Evolutionary conservation across 176 grass and related monocot genomes (phyloP), one percentile per base, ranked within the genome.

Genomic region (Themeda triandra): DNA sequence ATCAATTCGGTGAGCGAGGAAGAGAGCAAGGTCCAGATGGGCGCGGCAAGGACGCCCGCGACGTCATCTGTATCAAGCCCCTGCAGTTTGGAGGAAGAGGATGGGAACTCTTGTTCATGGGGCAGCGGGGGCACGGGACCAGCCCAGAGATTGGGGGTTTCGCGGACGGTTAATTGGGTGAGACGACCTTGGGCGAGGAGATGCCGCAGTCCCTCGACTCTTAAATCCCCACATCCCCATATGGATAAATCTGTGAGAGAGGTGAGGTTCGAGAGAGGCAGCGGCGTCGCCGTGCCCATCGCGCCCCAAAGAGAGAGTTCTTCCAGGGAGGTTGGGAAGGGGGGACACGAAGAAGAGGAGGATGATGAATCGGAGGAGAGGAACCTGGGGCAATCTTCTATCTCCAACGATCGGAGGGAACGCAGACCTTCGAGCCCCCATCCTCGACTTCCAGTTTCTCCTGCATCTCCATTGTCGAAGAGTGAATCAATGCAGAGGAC

Each of bases 281-380:
- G 0, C 2, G 21, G 36, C 3, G 29, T 85, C 17, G 9, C 23
- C 12, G 36, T n/a, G 56, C 27, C 15, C 44, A 5, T 1, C 14
- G 8, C 35, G 1, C 21, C 21, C 0, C 0, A 0, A 2, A 0
- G 0, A 9, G 0, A 0, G 6, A 80, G n/a, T 0, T 0, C 0
- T 27, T 46, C 19, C 19, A 84, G 33, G 14, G 35, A 80, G 15
- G 6, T 0, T 0, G 81, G 87, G 25, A 84, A 80, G 0, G n/a
- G 75, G 59, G 18, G 58, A 58, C 5, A 13, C 63, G 80, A 62
- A 82, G 71, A 60, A 1, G 27, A 45, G 14, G 45, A 33, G 5
- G 19, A 40, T 8, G 54, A 15, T 32, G 4, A 68, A 10, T 42
- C 45, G 24, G 49, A 36, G 10, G 21, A 49, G 63, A 87, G 6